A percentile compares a stretch with the other conserved stretches of the same genome.
Evolutionary conservation across 441 rosid genomes (phyloP).

Genomic region (Populus hybrid): DNA sequence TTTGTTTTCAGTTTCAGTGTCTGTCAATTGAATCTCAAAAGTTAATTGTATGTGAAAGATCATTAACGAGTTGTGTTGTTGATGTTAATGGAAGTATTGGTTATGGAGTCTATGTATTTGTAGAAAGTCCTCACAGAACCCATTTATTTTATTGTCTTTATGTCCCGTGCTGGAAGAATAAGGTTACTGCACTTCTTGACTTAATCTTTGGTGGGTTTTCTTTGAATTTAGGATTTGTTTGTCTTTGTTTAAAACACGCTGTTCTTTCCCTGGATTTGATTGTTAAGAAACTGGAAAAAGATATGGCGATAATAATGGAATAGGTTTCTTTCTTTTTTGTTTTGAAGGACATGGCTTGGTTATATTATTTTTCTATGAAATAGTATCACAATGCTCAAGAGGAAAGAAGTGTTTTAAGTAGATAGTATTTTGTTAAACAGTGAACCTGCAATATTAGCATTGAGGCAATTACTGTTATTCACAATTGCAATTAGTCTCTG

Average conservation of each 20-base stretch:
- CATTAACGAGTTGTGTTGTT: background rate
- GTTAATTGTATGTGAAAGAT: background rate
- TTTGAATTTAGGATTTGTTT: background rate
- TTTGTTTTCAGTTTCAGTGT: background rate
- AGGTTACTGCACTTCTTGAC: background rate
- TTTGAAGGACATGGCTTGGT: background rate
- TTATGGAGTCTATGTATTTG: slow-evolving; percentile 20
- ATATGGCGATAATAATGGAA: background rate
- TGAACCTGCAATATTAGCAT: background rate
- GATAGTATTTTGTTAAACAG: background rate
- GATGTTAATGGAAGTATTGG: background rate
- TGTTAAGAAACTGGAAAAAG: background rate
- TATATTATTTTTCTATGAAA: background rate
- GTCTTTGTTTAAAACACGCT: background rate
- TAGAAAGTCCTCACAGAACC: slow-evolving; percentile 18
- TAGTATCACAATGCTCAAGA: background rate
- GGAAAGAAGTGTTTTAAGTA: background rate
- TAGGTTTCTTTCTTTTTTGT: background rate
- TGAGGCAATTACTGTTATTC: background rate
- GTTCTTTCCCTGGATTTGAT: background rate
- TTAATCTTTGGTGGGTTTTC: background rate
- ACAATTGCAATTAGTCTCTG: background rate
- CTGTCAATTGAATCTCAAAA: background rate
- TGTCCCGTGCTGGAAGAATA: background rate
- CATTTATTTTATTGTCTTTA: background rate